phyloP scores from a whole-genome alignment of 192 early-diverging fungal species.

The Coemansia sp. region DNA sequence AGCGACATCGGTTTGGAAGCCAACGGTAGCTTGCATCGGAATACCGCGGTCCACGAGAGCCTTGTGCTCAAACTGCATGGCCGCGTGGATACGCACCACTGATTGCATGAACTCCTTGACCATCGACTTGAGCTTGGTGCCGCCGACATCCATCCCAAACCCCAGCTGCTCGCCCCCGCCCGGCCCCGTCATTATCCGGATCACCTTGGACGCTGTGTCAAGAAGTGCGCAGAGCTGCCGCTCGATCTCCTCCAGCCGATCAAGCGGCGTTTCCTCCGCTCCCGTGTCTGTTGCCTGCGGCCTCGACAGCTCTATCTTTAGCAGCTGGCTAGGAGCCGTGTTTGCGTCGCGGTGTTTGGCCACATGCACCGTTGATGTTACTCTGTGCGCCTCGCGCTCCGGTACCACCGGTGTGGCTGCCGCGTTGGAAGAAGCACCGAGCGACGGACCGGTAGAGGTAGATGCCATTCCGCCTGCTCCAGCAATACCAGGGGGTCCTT shows the following conservation, averaged over 20 bases:
- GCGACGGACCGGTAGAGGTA: slow-evolving; percentile 1
- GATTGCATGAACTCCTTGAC: slow-evolving; percentile 36
- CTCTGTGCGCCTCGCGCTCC: slow-evolving; percentile 24
- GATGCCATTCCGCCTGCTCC: not conserved
- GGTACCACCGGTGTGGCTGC: not conserved
- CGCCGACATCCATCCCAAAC: slow-evolving; percentile 7
- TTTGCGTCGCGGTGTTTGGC: not conserved
- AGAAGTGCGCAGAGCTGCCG: slow-evolving; percentile 37
- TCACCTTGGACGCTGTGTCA: slow-evolving; percentile 27
- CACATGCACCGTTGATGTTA: slow-evolving; percentile 28
- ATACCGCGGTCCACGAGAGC: slow-evolving; percentile 25
- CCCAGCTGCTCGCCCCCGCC: slow-evolving; percentile 9
- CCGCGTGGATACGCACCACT: slow-evolving; percentile 40
- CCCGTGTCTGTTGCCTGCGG: slow-evolving; percentile 3
- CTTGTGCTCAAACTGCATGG: slow-evolving; percentile 25
- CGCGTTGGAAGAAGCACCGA: not conserved
- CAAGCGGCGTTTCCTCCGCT: slow-evolving; percentile 12
- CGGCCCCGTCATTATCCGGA: slow-evolving; percentile 37
- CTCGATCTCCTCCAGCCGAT: slow-evolving; percentile 42
- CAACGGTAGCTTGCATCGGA: slow-evolving; percentile 19
- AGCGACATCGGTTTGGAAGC: slow-evolving; percentile 32
- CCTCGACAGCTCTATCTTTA: slow-evolving; percentile 13
- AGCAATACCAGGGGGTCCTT: not conserved
- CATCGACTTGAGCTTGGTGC: slow-evolving; percentile 23
- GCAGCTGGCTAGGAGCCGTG: slow-evolving; percentile 7